Evolutionary conservation across 495 filamentous ascomycete genomes (phyloP).

Genomic region (Xanthoparmelia taractica): DNA sequence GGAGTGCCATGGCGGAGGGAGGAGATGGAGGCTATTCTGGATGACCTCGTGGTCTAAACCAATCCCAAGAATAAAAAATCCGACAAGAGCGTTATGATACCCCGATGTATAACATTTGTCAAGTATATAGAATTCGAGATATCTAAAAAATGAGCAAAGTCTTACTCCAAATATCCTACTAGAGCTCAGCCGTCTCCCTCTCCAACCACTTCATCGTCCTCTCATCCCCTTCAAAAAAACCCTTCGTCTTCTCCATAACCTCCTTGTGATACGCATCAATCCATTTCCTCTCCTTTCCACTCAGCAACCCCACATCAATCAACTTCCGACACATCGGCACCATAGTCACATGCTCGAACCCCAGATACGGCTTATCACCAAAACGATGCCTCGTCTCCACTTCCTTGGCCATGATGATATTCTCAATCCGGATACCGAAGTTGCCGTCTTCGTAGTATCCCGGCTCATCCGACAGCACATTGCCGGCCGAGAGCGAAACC

Average conservation of each 20-base stretch:
- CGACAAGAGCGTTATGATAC: constrained; percentile 4
- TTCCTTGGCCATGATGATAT: constrained; percentile 81
- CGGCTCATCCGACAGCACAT: constrained; percentile 89
- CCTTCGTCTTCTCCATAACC: constrained; percentile 72
- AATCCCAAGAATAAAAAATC: background rate
- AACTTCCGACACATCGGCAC: constrained; percentile 86
- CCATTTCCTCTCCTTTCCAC: constrained; percentile 72
- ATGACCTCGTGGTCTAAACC: constrained; percentile 56
- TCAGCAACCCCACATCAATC: constrained; percentile 68
- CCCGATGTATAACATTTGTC: background rate
- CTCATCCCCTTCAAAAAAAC: constrained; percentile 63
- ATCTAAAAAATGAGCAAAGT: background rate
- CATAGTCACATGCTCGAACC: constrained; percentile 97
- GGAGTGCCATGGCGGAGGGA: constrained; percentile 80
- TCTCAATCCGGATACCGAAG: constrained; percentile 98
- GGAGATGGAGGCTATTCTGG: constrained; percentile 81
- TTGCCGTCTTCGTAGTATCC: constrained; percentile 97
- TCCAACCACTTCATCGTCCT: constrained; percentile 69
- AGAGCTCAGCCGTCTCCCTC: constrained; percentile 56
- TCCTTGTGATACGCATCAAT: constrained; percentile 79
- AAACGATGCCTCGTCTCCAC: constrained; percentile 78
- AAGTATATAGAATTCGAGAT: background rate
- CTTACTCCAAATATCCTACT: constrained; percentile 17
- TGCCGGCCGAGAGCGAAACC: constrained; percentile 80
- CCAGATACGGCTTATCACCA: constrained; percentile 86